Evolutionary conservation across 345 rosid species (phyloP).

Genomic region (Fremontodendron californicum): DNA sequence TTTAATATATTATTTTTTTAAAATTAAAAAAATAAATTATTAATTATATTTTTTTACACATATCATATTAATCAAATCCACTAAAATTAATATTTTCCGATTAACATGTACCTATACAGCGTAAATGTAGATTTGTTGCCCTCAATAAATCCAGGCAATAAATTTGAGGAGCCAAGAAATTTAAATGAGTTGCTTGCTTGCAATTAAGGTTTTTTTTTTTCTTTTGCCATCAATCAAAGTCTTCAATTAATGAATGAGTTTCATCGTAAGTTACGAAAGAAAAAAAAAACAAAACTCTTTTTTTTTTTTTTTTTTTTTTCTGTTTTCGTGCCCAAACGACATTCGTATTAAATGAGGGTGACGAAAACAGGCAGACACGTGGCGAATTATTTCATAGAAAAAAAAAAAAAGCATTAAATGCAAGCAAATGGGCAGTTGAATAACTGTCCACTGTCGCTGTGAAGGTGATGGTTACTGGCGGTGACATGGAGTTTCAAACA

Average conservation of each 20-base stretch:
- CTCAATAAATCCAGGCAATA: too few relatives aligned
- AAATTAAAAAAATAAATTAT: too few relatives aligned
- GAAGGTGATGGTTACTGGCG: neutral
- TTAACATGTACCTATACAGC: too few relatives aligned
- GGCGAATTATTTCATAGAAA: neutral
- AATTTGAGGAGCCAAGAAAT: too few relatives aligned
- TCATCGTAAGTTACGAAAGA: slow-evolving; percentile 1
- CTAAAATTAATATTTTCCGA: too few relatives aligned
- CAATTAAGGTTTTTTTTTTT: neutral
- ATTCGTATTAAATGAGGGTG: slow-evolving; percentile 10
- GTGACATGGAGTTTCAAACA: too few relatives aligned
- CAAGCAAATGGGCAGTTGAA: neutral
- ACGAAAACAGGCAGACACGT: neutral
- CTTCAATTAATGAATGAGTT: slow-evolving; percentile 17
- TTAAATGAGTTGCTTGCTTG: slow-evolving; percentile 3
- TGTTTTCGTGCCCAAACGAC: slow-evolving; percentile 12
- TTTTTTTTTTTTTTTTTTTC: too few relatives aligned
- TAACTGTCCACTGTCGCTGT: neutral
- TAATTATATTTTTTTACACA: too few relatives aligned
- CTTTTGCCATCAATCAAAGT: neutral
- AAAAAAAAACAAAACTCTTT: neutral
- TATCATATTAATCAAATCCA: too few relatives aligned
- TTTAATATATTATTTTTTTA: too few relatives aligned
- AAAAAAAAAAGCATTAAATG: too few relatives aligned
- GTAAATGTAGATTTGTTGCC: too few relatives aligned